phyloP scores from a whole-genome alignment of 2,329 filamentous ascomycete species.

The Ophiocordyceps camponoti-saundersi region DNA sequence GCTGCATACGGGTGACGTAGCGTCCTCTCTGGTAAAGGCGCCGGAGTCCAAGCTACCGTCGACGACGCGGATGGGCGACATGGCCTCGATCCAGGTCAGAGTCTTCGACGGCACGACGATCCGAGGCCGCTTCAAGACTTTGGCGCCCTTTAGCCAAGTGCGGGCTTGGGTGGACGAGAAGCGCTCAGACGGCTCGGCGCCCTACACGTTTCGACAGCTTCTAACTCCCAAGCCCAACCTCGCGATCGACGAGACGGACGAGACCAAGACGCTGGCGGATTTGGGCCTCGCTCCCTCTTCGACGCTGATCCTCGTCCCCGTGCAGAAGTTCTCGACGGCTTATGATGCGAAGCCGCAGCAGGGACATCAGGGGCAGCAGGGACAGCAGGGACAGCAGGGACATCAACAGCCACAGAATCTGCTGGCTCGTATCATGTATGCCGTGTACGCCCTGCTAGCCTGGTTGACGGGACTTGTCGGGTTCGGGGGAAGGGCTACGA shows the following conservation, averaged over 20 bases:
- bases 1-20: conserved; percentile 12
- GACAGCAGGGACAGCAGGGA: no score
- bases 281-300: conserved; percentile 63
- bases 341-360: conserved; percentile 15
- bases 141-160: conserved; percentile 48
- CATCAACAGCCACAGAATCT: conserved; percentile 4
- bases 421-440: conserved; percentile 12
- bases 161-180: conserved; percentile 60
- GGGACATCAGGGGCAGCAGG: no score
- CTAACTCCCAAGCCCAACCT: conserved; percentile 62
- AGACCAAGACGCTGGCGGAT: conserved; percentile 47
- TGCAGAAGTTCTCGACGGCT: conserved; percentile 29
- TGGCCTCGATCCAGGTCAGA: conserved; percentile 53
- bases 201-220: conserved; percentile 75
- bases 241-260: conserved; percentile 58
- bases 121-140: conserved; percentile 51
- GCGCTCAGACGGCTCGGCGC: conserved; percentile 36
- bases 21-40: conserved; percentile 12
- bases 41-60: conserved; percentile 15
- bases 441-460: conserved; percentile 16
- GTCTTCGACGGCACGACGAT: conserved; percentile 74
- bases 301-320: conserved; percentile 66
- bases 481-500: conserved; percentile 3
- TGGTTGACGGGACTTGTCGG: conserved; percentile 17
- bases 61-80: conserved; percentile 11